These are phyloP conservation scores for Cercospora sp. DNA, from an alignment of 2,329 filamentous ascomycete species.

Conservation along the genomic window DNA sequence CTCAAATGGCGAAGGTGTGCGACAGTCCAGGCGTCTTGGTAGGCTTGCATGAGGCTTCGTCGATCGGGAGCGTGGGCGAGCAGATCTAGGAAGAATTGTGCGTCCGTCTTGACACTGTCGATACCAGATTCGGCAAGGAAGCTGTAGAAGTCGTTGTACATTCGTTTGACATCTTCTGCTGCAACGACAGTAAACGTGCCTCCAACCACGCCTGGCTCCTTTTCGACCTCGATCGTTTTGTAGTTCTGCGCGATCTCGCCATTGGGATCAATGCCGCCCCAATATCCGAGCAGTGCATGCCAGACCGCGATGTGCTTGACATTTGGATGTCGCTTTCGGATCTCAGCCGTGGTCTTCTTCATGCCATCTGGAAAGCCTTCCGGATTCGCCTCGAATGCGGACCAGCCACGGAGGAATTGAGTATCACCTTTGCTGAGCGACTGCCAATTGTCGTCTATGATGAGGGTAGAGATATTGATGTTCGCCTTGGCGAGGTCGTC, in stretches of 20 bases:
- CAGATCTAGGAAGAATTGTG: constrained; percentile 83
- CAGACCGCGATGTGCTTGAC: constrained; percentile 88
- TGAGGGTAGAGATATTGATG: constrained; percentile 78
- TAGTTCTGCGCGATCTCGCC: constrained; percentile 76
- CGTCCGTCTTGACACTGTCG: constrained; percentile 89
- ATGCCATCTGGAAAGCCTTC: constrained; percentile 78
- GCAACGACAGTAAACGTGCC: constrained; percentile 72
- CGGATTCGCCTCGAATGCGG: constrained; percentile 81
- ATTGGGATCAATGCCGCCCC: constrained; percentile 79
- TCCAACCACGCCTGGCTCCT: constrained; percentile 58
- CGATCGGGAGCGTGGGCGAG: constrained; percentile 68
- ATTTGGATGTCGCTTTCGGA: constrained; percentile 66
- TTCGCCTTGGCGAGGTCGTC: constrained; percentile 67
- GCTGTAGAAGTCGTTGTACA: constrained; percentile 89
- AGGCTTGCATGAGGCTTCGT: constrained; percentile 69
- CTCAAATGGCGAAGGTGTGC: constrained; percentile 76
- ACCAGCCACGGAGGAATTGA: constrained; percentile 63
- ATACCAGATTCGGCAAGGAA: constrained; percentile 75
- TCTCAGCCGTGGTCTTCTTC: constrained; percentile 66
- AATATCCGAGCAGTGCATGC: constrained; percentile 87
- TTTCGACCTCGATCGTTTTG: constrained; percentile 64
- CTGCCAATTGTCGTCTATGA: constrained; percentile 98
- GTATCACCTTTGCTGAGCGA: constrained; percentile 61
- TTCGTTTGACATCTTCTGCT: constrained; percentile 68
- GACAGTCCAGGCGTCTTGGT: constrained; percentile 84